Percentiles rank a stretch among this genome's conserved stretches.
Evolutionary conservation across 805 yeast species (phyloP).

Genomic region (Scheffersomyces amazonensis): DNA sequence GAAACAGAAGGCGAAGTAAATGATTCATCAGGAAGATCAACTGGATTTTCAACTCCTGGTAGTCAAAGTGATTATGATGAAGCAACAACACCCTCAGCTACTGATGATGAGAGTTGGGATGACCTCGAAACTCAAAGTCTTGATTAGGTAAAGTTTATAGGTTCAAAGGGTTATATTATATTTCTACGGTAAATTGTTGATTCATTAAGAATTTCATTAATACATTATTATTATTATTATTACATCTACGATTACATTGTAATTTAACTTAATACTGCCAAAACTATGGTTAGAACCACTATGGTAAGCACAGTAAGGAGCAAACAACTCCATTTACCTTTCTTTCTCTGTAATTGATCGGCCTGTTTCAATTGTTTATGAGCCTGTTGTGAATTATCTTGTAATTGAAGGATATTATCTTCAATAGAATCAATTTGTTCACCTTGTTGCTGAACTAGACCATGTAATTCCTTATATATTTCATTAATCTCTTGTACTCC

Average conservation of each 20-base stretch:
- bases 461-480: constrained; percentile 78
- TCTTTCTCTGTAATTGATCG: constrained; percentile 65
- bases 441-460: constrained; percentile 81
- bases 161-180: too few relatives aligned
- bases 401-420: constrained; percentile 65
- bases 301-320: constrained; percentile 57
- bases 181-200: too few relatives aligned
- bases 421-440: constrained; percentile 81
- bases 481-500: constrained; percentile 85
- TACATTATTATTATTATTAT: too few relatives aligned
- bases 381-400: constrained; percentile 67
- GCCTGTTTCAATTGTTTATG: constrained; percentile 70
- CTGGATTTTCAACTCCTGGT: background rate
- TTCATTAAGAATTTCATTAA: too few relatives aligned
- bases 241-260: too few relatives aligned
- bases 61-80: constrained; percentile 12
- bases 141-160: constrained; percentile 3
- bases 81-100: constrained; percentile 14
- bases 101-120: constrained; percentile 3
- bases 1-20: constrained; percentile 1
- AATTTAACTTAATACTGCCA: constrained; percentile 52
- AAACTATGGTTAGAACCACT: constrained; percentile 53
- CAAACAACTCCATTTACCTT: constrained; percentile 73
- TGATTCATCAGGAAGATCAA: constrained; percentile 2
- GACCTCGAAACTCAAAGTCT: constrained; percentile 9